Conservation (phyloP, 768 basidiomycete genomes). For the Pilatotrama ljubarskyi region DNA sequence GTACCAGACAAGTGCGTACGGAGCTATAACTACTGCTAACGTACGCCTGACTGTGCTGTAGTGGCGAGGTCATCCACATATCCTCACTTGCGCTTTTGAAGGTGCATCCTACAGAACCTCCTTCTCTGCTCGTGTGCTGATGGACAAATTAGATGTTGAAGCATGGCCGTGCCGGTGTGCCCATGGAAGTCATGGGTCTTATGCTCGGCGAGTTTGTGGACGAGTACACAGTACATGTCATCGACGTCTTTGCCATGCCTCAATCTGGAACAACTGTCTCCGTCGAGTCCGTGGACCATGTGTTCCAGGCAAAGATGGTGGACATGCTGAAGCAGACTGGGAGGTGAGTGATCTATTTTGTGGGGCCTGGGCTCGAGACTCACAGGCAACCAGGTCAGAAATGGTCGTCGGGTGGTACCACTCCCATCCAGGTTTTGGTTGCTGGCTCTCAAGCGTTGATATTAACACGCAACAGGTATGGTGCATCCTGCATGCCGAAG, state of each 20-base stretch:
- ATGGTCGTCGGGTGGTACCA: slow-evolving; percentile 99
- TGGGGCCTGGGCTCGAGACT: neutral
- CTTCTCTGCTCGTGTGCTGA: neutral
- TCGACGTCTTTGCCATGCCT: slow-evolving; percentile 99
- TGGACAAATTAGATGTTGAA: slow-evolving; percentile 81
- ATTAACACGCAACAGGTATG: slow-evolving; percentile 96
- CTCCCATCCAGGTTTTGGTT: slow-evolving; percentile 99
- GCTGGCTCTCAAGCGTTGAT: slow-evolving; percentile 98
- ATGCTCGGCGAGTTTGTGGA: slow-evolving; percentile 99
- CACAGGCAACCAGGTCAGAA: slow-evolving; percentile 63
- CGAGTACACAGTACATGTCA: slow-evolving; percentile 92
- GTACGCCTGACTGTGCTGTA: too few species aligned
- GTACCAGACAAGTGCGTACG: slow-evolving; percentile 74
- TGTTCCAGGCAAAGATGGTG: slow-evolving; percentile 97
- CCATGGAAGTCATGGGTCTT: slow-evolving; percentile 99
- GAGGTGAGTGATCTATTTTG: slow-evolving; percentile 54
- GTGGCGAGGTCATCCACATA: slow-evolving; percentile 95
- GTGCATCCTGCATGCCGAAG: slow-evolving; percentile 1
- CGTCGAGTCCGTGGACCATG: slow-evolving; percentile 97
- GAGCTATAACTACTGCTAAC: too few species aligned
- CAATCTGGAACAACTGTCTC: slow-evolving; percentile 97
- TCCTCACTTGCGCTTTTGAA: slow-evolving; percentile 96
- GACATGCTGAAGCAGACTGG: slow-evolving; percentile 99
- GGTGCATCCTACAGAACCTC: slow-evolving; percentile 44
- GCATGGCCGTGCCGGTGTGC: slow-evolving; percentile 97